These are phyloP conservation scores for Phoma sp. DNA, from an alignment of 2,329 filamentous ascomycete species.

Conservation along the genomic window DNA sequence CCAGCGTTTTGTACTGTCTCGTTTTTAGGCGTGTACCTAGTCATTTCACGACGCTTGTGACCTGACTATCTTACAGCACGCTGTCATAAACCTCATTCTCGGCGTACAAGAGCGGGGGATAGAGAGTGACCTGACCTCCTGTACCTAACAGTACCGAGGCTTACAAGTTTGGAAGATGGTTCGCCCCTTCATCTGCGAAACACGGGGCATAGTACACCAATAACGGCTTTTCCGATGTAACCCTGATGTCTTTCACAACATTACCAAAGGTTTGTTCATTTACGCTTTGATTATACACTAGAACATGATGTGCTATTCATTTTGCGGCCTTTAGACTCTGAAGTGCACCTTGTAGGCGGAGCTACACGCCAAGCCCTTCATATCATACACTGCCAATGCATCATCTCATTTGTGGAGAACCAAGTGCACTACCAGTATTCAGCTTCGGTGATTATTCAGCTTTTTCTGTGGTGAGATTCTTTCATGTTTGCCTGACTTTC, in stretches of 20 bases:
- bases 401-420: neutral
- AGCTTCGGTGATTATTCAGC: neutral
- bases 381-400: neutral
- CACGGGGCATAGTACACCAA: too few species aligned
- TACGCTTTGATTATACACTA: too few species aligned
- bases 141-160: too few species aligned
- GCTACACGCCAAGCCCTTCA: neutral
- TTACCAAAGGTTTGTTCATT: too few species aligned
- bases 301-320: neutral
- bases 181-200: too few species aligned
- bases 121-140: neutral
- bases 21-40: neutral
- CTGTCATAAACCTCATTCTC: neutral
- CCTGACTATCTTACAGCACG: neutral
- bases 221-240: too few species aligned
- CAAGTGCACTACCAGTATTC: neutral
- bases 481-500: neutral
- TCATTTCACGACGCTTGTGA: neutral
- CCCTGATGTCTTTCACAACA: too few species aligned
- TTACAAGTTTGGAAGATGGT: too few species aligned
- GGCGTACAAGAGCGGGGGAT: neutral
- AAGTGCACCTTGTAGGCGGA: neutral
- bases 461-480: neutral
- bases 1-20: neutral
- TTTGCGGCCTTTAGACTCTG: neutral